Conservation (phyloP, 164 flowering plant species). For the Houttuynia cordata region DNA sequence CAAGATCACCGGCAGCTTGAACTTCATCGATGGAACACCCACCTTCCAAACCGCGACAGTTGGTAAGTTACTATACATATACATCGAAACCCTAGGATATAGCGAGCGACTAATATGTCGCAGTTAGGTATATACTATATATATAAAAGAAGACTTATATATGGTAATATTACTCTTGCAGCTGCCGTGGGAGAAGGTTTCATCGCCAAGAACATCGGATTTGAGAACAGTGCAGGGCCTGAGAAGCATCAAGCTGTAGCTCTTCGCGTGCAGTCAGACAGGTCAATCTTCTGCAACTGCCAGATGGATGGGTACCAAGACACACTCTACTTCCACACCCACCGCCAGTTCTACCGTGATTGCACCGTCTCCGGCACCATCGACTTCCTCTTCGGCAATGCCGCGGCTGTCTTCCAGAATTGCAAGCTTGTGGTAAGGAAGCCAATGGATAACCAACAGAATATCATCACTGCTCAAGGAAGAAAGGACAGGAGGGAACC, state of each 20-base stretch:
- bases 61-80: conserved; percentile 20
- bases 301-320: conserved; percentile 51
- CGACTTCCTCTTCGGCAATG: conserved; percentile 53
- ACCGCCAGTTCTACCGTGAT: conserved; percentile 50
- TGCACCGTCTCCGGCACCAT: conserved; percentile 50
- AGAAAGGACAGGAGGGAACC: conserved; percentile 17
- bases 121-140: no score
- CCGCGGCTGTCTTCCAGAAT: conserved; percentile 41
- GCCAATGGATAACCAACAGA: conserved; percentile 34
- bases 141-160: no score
- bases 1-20: conserved; percentile 46
- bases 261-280: conserved; percentile 39
- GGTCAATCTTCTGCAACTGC: conserved; percentile 58
- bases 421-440: conserved; percentile 38
- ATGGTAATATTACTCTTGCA: conserved; percentile 7
- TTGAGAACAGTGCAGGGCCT: conserved; percentile 76
- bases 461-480: conserved; percentile 51
- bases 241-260: conserved; percentile 70
- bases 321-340: conserved; percentile 44
- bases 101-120: no score
- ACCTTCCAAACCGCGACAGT: conserved; percentile 60
- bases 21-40: conserved; percentile 31
- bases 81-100: no score
- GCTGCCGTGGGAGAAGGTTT: conserved; percentile 39
- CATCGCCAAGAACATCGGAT: conserved; percentile 62